Percentiles rank a stretch among this genome's conserved stretches.
Evolutionary conservation across 768 basidiomycete species (phyloP).

Genomic region (Heimioporus sp.): DNA sequence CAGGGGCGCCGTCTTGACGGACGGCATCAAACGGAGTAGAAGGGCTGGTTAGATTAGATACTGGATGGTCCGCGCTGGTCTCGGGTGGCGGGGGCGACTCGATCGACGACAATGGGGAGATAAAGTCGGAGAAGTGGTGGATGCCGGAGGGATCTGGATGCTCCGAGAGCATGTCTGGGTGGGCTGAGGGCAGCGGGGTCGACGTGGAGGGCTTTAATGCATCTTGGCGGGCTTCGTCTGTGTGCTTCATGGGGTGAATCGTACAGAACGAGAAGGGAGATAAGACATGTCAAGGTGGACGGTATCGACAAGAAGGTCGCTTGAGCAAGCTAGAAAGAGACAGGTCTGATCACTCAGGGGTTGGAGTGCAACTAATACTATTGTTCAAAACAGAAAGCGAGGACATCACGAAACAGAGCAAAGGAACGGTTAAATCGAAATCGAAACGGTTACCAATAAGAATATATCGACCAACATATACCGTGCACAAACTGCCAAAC

Average conservation of each 20-base stretch:
- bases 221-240: slow-evolving; percentile 9
- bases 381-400: no score
- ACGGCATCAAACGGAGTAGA: slow-evolving; percentile 11
- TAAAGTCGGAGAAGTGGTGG: not conserved
- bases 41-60: slow-evolving; percentile 28
- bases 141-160: slow-evolving; percentile 7
- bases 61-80: no score
- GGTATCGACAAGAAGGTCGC: slow-evolving; percentile 11
- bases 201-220: slow-evolving; percentile 9
- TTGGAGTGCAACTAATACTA: not conserved
- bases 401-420: slow-evolving; percentile 2
- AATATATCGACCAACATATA: slow-evolving; percentile 20
- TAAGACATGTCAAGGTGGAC: not conserved
- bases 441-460: slow-evolving; percentile 32
- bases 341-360: slow-evolving; percentile 19
- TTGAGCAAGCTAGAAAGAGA: slow-evolving; percentile 27
- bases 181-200: slow-evolving; percentile 9
- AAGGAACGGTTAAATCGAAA: slow-evolving; percentile 13
- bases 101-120: no score
- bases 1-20: slow-evolving; percentile 11
- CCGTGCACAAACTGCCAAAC: slow-evolving; percentile 19
- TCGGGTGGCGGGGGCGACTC: no score
- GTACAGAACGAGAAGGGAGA: slow-evolving; percentile 22
- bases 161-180: slow-evolving; percentile 13
- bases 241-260: slow-evolving; percentile 37